A percentile compares a stretch with the other conserved stretches of the same genome.
Evolutionary conservation across 495 filamentous ascomycete genomes (phyloP).

Genomic region (Daldinia decipiens): DNA sequence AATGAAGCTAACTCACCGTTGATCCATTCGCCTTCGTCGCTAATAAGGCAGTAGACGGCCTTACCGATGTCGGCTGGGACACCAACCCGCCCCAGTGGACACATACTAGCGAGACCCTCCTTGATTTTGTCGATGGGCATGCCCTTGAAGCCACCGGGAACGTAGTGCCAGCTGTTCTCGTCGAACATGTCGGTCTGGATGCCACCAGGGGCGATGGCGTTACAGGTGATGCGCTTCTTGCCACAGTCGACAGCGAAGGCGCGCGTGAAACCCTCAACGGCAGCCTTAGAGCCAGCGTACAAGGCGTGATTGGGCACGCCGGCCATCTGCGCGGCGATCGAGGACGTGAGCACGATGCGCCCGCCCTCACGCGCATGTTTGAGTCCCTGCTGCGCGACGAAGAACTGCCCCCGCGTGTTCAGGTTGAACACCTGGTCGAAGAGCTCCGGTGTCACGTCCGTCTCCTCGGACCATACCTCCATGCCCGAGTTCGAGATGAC

Average conservation of each 20-base stretch:
- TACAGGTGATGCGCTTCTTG: conserved; percentile 65
- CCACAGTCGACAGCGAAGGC: conserved; percentile 65
- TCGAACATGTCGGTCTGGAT: conserved; percentile 79
- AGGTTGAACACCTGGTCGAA: conserved; percentile 83
- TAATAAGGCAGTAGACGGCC: conserved; percentile 64
- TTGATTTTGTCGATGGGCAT: conserved; percentile 49
- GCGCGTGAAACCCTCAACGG: conserved; percentile 67
- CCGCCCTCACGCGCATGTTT: conserved; percentile 69
- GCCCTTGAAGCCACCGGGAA: conserved; percentile 61
- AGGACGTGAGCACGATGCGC: conserved; percentile 70
- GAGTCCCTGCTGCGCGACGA: conserved; percentile 76
- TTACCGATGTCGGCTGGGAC: conserved; percentile 65
- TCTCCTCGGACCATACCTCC: conserved; percentile 69
- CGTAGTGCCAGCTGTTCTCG: conserved; percentile 69
- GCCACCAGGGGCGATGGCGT: conserved; percentile 72
- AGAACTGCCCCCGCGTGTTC: conserved; percentile 84
- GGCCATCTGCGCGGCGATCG: conserved; percentile 71
- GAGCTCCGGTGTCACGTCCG: conserved; percentile 77
- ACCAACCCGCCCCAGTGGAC: conserved; percentile 63
- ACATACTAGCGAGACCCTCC: conserved; percentile 58
- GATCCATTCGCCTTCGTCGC: conserved; percentile 68
- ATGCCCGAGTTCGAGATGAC: conserved; percentile 76
- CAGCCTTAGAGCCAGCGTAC: conserved; percentile 68
- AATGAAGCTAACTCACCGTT: conserved; percentile 58
- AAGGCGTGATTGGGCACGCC: conserved; percentile 71